Evolutionary conservation across 257 asterid species (phyloP).

Genomic region (Solanum boliviense): DNA sequence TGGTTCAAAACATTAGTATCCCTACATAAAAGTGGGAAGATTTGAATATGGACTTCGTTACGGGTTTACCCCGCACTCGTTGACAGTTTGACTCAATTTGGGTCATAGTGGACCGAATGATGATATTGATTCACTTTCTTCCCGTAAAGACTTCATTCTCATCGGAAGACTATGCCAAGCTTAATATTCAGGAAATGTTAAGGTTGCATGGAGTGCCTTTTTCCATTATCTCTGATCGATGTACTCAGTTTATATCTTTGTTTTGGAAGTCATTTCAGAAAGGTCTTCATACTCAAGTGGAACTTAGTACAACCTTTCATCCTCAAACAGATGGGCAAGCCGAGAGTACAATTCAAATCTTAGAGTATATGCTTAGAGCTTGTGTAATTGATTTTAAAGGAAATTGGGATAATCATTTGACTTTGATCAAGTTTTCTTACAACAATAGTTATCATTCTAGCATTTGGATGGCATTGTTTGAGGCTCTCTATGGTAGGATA

Average conservation of each 20-base stretch:
- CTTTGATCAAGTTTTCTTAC: not conserved
- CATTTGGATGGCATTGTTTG: not conserved
- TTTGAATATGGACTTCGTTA: no score
- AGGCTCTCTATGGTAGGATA: not conserved
- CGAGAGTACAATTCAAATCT: not conserved
- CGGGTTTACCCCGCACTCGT: no score
- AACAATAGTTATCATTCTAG: not conserved
- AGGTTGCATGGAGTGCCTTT: no score
- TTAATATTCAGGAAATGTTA: no score
- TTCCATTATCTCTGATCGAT: not conserved
- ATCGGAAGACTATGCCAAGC: no score
- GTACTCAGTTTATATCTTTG: no score
- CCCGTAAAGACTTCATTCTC: no score
- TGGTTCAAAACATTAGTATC: not conserved
- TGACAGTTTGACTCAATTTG: no score
- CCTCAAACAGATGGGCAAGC: not conserved
- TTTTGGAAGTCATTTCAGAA: not conserved
- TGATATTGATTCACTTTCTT: no score
- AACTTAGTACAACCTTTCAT: not conserved
- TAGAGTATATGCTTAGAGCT: not conserved
- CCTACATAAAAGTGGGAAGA: no score
- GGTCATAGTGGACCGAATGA: no score
- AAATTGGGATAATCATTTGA: not conserved
- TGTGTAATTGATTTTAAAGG: not conserved
- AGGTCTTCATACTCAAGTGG: not conserved